Evolutionary conservation across 306 rosid species (phyloP), one percentile per base, ranked within the genome.

Genomic region (Trifolium fragiferum): DNA sequence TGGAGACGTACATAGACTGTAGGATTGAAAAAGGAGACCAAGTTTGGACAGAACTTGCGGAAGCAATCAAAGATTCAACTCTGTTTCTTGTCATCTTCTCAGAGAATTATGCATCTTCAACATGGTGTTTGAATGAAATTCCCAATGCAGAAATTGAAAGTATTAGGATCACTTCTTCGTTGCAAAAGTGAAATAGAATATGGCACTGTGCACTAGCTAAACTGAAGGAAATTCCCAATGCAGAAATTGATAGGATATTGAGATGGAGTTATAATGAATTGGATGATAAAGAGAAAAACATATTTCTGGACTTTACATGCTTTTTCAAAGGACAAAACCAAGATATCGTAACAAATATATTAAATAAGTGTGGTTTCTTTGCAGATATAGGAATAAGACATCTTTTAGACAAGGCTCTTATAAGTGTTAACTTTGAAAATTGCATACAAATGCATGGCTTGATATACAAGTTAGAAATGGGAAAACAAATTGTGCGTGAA

Each of bases 271-370:
- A 32, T 23, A 33, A 47, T 20, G 71, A 15, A 10, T 21, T 76
- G 35, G 71, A 70, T 21, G 33, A 35, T n/a, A 33, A 9, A 0
- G 65, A 60, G 30, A 80, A 32, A 9, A n/a, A 49, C 0, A 59
- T 80, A 6, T 80, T 80, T 15, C 21, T 67, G 0, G 76, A 74
- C 20, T 66, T 66, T 80, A 76, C 75, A 8, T 74, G 51, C 10
- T 49, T 30, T 38, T 67, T 32, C 1, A 67, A 60, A 37, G 76
- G 83, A 0, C 2, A 10, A 0, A 1, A 7, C 7, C 47, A 9
- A 60, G 43, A 35, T 0, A 1, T 3, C n/a, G 57, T 80, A 3
- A 37, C 2, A 49, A 47, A 19, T n/a, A 4, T 80, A 57, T 70
- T 73, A 20, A 6, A 40, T 10, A 10, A 5, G 0, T 72, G 62